Evolutionary conservation across 139 green algal genomes (phyloP).

Genomic region (Protoeuglena noctilucae): DNA sequence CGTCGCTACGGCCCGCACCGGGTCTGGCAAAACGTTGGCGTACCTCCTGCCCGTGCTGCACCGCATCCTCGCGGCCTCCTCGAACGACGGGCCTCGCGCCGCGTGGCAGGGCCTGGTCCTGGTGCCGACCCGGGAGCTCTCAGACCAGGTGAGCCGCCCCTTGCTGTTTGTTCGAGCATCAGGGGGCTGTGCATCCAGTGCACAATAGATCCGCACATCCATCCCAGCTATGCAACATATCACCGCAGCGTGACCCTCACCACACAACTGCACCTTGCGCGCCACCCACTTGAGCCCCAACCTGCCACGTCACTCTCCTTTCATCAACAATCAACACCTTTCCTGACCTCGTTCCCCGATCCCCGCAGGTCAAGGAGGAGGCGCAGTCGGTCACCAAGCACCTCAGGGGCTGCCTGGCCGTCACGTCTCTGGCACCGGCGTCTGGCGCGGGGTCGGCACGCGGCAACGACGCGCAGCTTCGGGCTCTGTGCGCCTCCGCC

Average conservation of each 20-base stretch:
- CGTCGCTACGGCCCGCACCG: constrained; percentile 54
- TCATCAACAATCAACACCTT: neutral
- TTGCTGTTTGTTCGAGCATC: no score
- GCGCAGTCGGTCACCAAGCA: constrained; percentile 14
- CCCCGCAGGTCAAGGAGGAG: constrained; percentile 24
- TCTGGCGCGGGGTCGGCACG: neutral
- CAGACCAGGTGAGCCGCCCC: constrained; percentile 71
- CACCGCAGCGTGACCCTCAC: no score
- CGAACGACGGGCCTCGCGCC: constrained; percentile 10
- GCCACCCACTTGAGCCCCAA: no score
- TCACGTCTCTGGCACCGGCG: constrained; percentile 5
- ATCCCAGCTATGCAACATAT: no score
- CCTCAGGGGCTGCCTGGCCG: no score
- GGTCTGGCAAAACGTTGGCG: constrained; percentile 75
- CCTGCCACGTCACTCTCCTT: neutral
- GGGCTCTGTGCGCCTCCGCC: constrained; percentile 17
- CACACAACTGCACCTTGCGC: no score
- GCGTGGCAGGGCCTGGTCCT: constrained; percentile 33
- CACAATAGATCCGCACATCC: no score
- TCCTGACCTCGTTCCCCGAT: no score
- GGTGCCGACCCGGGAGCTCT: constrained; percentile 85
- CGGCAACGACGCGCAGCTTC: no score
- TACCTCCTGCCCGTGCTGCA: constrained; percentile 73
- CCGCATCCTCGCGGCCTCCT: constrained; percentile 22
- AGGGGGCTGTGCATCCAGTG: no score